These are phyloP conservation scores for Wickerhamomyces xylosicus DNA, from an alignment of 805 yeast genomes.

Conservation along the genomic window DNA sequence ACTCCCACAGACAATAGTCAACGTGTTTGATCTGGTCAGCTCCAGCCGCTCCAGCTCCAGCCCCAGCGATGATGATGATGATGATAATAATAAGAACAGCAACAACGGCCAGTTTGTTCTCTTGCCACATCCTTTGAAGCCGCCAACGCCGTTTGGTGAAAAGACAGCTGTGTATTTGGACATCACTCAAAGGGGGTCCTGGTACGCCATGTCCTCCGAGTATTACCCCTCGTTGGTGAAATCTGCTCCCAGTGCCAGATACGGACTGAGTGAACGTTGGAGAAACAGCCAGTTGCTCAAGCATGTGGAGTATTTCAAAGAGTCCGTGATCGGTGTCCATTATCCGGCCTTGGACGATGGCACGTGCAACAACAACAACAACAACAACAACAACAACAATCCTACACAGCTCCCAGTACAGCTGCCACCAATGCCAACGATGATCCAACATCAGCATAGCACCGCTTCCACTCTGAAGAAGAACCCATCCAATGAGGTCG, in stretches of 20 bases:
- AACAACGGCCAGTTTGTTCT: no score
- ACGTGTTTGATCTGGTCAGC: constrained; percentile 69
- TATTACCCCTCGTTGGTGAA: constrained; percentile 75
- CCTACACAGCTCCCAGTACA: no score
- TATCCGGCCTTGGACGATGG: constrained; percentile 8
- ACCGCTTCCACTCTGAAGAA: no score
- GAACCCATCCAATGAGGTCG: no score
- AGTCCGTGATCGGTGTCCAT: constrained; percentile 44
- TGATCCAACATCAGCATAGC: no score
- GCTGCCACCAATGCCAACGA: no score
- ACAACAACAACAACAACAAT: no score
- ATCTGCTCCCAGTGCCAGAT: constrained; percentile 68
- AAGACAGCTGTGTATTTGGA: constrained; percentile 50
- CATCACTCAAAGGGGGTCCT: constrained; percentile 50
- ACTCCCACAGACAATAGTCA: constrained; percentile 61
- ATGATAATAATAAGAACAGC: constrained; percentile 19
- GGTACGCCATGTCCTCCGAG: constrained; percentile 79
- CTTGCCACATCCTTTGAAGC: constrained; percentile 57
- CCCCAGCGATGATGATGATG: constrained; percentile 12
- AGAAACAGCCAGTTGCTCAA: constrained; percentile 26
- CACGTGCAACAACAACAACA: no score
- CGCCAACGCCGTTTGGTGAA: constrained; percentile 20
- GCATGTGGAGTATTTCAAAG: constrained; percentile 27
- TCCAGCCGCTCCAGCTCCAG: not conserved
- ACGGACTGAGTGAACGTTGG: constrained; percentile 33